Conservation (phyloP, 768 basidiomycete species). For the Suillus americanus region DNA sequence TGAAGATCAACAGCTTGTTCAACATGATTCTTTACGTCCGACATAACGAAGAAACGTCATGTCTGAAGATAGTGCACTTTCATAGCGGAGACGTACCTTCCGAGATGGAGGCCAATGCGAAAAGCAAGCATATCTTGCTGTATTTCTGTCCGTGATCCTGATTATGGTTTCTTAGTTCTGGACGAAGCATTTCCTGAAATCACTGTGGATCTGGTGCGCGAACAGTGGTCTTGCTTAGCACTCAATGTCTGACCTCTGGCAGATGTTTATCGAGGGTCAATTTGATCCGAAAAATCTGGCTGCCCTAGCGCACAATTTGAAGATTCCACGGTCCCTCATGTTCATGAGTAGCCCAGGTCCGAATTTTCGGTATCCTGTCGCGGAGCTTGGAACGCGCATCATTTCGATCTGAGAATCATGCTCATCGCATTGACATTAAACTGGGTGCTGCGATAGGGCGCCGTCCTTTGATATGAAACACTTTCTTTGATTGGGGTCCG, state of each 20-base stretch:
- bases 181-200: slow-evolving; percentile 67
- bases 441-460: not conserved
- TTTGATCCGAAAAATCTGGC: slow-evolving; percentile 49
- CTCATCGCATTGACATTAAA: not conserved
- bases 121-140: slow-evolving; percentile 36
- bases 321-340: slow-evolving; percentile 55
- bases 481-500: not conserved
- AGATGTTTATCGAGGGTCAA: slow-evolving; percentile 46
- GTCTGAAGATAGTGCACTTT: slow-evolving; percentile 70
- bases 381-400: slow-evolving; percentile 54
- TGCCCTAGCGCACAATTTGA: slow-evolving; percentile 47
- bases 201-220: slow-evolving; percentile 56
- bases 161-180: slow-evolving; percentile 35
- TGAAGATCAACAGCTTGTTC: slow-evolving; percentile 64
- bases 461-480: not conserved
- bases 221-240: not conserved
- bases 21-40: slow-evolving; percentile 66
- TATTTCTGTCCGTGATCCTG: not conserved
- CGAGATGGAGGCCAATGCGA: slow-evolving; percentile 72
- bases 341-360: slow-evolving; percentile 62
- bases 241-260: not conserved
- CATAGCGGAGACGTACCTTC: slow-evolving; percentile 58
- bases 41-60: slow-evolving; percentile 68
- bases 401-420: slow-evolving; percentile 34
- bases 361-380: slow-evolving; percentile 39